These are phyloP conservation scores for Davidsoniella eucalypti DNA, from an alignment of 2,329 filamentous ascomycete genomes.

Conservation along the genomic window DNA sequence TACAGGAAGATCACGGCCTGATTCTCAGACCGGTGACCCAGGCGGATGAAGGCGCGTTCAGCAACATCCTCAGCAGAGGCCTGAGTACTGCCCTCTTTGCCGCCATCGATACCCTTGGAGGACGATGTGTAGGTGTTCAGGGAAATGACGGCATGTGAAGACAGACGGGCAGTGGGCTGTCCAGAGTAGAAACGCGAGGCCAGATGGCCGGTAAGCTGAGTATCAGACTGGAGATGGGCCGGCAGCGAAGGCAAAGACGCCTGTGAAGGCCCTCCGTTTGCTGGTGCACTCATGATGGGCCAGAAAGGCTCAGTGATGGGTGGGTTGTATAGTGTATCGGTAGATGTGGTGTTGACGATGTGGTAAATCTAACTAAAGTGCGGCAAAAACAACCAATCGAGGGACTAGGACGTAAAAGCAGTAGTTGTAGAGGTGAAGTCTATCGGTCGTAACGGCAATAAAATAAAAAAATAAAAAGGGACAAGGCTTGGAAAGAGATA, in stretches of 20 bases:
- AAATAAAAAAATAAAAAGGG: no score
- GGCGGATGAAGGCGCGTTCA: conserved; percentile 63
- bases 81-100: conserved; percentile 80
- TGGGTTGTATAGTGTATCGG: not conserved
- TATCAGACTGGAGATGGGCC: conserved; percentile 63
- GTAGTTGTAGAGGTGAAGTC: not conserved
- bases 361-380: not conserved
- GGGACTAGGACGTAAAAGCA: not conserved
- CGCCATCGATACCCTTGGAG: conserved; percentile 74
- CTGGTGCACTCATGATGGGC: conserved; percentile 40
- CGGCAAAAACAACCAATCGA: not conserved
- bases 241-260: conserved; percentile 78
- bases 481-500: no score
- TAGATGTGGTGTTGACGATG: not conserved
- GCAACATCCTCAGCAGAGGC: conserved; percentile 87
- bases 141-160: conserved; percentile 78
- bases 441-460: no score
- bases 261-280: conserved; percentile 28
- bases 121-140: conserved; percentile 92
- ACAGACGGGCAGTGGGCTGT: conserved; percentile 72
- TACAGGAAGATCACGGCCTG: conserved; percentile 88
- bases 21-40: conserved; percentile 81
- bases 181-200: conserved; percentile 85
- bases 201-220: conserved; percentile 64
- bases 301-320: conserved; percentile 15